Conservation (phyloP, 176 grass and related monocot genomes). For the Eremochloa ophiuroides region DNA sequence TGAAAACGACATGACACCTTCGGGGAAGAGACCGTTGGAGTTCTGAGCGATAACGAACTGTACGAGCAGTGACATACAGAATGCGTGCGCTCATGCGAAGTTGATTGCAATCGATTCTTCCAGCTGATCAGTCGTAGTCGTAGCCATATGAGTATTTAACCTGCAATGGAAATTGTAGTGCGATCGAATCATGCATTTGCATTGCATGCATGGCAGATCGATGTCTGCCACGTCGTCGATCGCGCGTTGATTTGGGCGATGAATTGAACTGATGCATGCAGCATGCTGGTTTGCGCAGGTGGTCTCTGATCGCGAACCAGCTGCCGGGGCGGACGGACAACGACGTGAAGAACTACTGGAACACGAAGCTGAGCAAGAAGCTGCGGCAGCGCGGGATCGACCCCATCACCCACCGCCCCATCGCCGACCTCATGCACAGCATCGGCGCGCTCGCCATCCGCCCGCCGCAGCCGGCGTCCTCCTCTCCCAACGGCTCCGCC, state of each 20-base stretch:
- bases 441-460: conserved; percentile 46
- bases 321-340: conserved; percentile 94
- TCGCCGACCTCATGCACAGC: conserved; percentile 76
- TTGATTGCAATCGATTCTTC: neutral
- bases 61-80: neutral
- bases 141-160: neutral
- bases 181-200: neutral
- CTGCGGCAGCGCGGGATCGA: conserved; percentile 85
- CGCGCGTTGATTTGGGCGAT: neutral
- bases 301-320: conserved; percentile 92
- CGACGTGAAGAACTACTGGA: conserved; percentile 99
- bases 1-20: conserved; percentile 7
- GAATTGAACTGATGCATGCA: no score
- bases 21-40: neutral
- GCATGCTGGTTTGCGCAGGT: conserved; percentile 40
- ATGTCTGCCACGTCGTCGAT: neutral
- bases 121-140: neutral
- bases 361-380: conserved; percentile 98
- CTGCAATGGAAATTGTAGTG: neutral
- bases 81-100: neutral
- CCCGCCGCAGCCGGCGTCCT: neutral
- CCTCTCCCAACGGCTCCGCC: neutral
- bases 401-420: conserved; percentile 91
- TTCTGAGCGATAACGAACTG: conserved; percentile 19
- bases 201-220: neutral